Evolutionary conservation across 2,329 filamentous ascomycete genomes (phyloP), one percentile per base, ranked within the genome.

Genomic region (Aspergillus chevalieri): DNA sequence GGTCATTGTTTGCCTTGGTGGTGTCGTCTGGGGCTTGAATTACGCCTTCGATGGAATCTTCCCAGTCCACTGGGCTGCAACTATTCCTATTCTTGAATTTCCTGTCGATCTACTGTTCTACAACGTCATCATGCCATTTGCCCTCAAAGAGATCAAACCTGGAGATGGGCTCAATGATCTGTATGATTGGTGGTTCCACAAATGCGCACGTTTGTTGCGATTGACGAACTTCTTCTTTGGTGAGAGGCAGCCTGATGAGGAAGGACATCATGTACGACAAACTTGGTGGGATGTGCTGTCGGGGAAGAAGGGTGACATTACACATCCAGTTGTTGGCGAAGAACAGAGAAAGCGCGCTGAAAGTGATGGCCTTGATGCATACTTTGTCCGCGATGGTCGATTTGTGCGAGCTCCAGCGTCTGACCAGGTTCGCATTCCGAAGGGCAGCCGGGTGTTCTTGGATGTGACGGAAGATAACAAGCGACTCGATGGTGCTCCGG

Each of bases 101-200:
- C 93, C 93, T 0, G 82, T 95, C 52, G 92, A 98, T 63, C 77
- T 98, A 2, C 75, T 98, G 14, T 93, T 97, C 66, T 98, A 96
- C 78, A 97, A 97, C 69, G 95, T 96, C 66, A 75, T 96, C 43
- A 93, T 96, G 77, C 93, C 93, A 0, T 73, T 95, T 44, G 84
- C 91, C 10, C 82, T 97, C 58, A 86, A 82, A 59, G 84, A 89
- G 59, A 85, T 95, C 69, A 88, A 87, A 64, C 91, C 92, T 2
- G 89, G 88, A 46, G 87, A 95, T 63, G 86, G 83, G 0, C 75
- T 98, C 3, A 87, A 95, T 58, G 76, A 79, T 48, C 85, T 96
- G 77, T 98, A 95, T 66, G 85, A 84, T 6, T 97, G 92, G 92
- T 98, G 93, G 89, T 95, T 98, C 73, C 85, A 86, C 57, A 83